A percentile compares a stretch with the other conserved stretches of the same genome.
These are phyloP conservation scores for Plasmodium gaboni DNA, from an alignment of 169 alveolate species.

Conservation along the genomic window DNA sequence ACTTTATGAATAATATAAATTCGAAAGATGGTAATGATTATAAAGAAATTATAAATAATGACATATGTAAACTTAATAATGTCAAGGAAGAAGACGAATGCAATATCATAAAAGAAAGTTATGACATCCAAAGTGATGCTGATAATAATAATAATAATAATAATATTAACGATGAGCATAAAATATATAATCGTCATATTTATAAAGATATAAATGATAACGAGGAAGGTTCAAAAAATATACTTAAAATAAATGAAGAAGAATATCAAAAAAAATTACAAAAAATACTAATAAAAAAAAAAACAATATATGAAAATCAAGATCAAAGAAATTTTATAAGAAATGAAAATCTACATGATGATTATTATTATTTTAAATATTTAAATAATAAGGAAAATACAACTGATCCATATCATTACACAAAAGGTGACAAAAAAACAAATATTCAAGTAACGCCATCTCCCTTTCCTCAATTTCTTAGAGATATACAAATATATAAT, in stretches of 20 bases:
- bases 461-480: conserved; percentile 72
- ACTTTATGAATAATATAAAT: neutral
- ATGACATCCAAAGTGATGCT: too few relatives aligned
- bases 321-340: conserved; percentile 11
- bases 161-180: too few relatives aligned
- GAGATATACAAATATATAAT: conserved; percentile 71
- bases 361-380: conserved; percentile 65
- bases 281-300: conserved; percentile 20
- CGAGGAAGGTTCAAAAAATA: neutral
- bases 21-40: neutral
- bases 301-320: neutral
- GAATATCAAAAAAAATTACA: conserved; percentile 46
- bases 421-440: conserved; percentile 39
- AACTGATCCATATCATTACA: conserved; percentile 28
- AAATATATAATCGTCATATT: too few relatives aligned
- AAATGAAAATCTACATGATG: conserved; percentile 72
- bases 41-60: too few relatives aligned
- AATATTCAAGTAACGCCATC: conserved; percentile 67
- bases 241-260: conserved; percentile 8
- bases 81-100: too few relatives aligned
- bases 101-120: too few relatives aligned
- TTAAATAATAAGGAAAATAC: conserved; percentile 36
- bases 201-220: neutral
- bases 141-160: too few relatives aligned
- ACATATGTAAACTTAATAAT: too few relatives aligned